Percentiles rank a stretch among this genome's conserved stretches.
These are phyloP conservation scores for Globisporangium sylvaticum DNA, from an alignment of 352 stramenopile genomes.

Conservation along the genomic window DNA sequence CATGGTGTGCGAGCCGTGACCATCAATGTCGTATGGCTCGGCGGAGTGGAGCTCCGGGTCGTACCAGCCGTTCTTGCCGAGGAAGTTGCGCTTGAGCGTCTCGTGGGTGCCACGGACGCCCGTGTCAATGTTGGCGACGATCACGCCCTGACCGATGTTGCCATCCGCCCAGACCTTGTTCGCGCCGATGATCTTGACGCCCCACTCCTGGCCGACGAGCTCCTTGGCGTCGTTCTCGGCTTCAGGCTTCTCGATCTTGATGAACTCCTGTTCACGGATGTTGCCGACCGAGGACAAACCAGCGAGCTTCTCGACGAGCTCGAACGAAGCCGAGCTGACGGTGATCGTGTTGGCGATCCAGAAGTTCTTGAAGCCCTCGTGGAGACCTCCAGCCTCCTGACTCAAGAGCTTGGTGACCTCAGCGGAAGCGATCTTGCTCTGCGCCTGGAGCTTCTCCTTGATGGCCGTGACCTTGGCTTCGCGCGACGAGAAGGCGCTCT, in stretches of 20 bases:
- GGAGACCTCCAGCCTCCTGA: neutral
- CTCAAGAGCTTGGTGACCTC: no score
- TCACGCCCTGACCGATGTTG: slow-evolving; percentile 14
- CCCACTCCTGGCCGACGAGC: slow-evolving; percentile 15
- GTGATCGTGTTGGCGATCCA: slow-evolving; percentile 26
- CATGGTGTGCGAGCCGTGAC: slow-evolving; percentile 21
- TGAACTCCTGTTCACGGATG: slow-evolving; percentile 15
- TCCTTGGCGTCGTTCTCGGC: neutral
- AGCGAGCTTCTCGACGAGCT: slow-evolving; percentile 20
- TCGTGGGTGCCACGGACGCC: slow-evolving; percentile 20
- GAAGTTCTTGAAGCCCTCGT: slow-evolving; percentile 17
- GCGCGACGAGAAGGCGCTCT: no score
- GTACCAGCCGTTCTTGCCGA: slow-evolving; percentile 17
- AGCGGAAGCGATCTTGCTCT: no score
- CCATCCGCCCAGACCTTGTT: slow-evolving; percentile 15
- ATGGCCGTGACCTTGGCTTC: no score
- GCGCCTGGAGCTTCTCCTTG: no score
- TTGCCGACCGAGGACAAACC: slow-evolving; percentile 1
- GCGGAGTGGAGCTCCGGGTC: slow-evolving; percentile 18
- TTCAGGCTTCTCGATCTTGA: slow-evolving; percentile 2
- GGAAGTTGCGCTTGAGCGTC: slow-evolving; percentile 19
- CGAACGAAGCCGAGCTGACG: slow-evolving; percentile 11
- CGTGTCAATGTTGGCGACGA: slow-evolving; percentile 20
- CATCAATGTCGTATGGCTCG: slow-evolving; percentile 18
- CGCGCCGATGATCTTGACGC: slow-evolving; percentile 14